These are phyloP conservation scores for Cyclotella distinguenda DNA, from an alignment of 108 stramenopile genomes.

Conservation along the genomic window DNA sequence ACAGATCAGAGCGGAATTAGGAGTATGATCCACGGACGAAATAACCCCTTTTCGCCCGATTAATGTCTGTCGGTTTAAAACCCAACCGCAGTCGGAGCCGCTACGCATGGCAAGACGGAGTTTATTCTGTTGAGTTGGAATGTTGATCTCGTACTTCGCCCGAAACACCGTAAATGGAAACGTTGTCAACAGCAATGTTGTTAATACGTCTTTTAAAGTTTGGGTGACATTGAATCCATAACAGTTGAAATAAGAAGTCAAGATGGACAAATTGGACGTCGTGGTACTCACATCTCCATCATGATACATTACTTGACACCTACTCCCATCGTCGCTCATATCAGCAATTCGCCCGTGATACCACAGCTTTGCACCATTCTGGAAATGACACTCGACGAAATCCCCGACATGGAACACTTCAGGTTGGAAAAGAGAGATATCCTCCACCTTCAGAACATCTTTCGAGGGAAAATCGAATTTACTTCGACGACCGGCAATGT, in stretches of 20 bases:
- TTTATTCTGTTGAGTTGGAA: slow-evolving; percentile 41
- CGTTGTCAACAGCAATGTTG: too few species aligned
- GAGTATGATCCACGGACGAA: background rate
- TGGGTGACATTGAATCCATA: too few species aligned
- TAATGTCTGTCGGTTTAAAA: slow-evolving; percentile 11
- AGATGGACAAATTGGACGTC: too few species aligned
- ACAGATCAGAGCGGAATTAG: background rate
- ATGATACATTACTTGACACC: slow-evolving; percentile 35
- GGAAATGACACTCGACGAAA: slow-evolving; percentile 34
- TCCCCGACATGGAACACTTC: slow-evolving; percentile 30
- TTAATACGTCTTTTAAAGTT: background rate
- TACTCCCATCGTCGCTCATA: slow-evolving; percentile 29
- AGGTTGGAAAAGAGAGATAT: slow-evolving; percentile 11
- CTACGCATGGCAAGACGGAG: slow-evolving; percentile 30
- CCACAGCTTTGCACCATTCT: slow-evolving; percentile 24
- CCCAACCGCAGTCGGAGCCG: slow-evolving; percentile 26
- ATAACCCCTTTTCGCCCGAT: slow-evolving; percentile 24
- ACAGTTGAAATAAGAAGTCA: background rate
- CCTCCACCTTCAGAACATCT: slow-evolving; percentile 9
- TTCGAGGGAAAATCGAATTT: slow-evolving; percentile 12
- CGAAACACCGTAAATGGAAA: too few species aligned
- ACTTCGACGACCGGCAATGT: background rate
- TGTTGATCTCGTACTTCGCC: slow-evolving; percentile 34
- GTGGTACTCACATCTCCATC: slow-evolving; percentile 37
- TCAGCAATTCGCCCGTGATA: slow-evolving; percentile 38